These are phyloP conservation scores for Oryza glumipatula DNA, from an alignment of 176 grass and related monocot genomes.

Conservation along the genomic window DNA sequence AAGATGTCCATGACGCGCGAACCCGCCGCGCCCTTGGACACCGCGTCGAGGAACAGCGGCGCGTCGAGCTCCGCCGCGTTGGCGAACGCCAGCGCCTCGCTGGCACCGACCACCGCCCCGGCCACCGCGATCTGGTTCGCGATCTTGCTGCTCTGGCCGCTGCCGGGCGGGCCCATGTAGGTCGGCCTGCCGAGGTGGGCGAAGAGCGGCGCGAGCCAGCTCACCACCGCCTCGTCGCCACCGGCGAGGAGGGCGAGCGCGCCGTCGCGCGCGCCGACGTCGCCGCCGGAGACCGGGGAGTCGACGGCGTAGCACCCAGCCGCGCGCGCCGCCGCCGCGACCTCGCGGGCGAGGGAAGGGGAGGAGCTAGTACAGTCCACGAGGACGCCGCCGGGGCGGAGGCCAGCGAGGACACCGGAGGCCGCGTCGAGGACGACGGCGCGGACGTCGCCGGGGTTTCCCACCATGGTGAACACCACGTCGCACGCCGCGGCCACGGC, in stretches of 20 bases:
- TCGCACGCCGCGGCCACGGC: conserved; percentile 55
- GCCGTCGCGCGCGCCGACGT: conserved; percentile 70
- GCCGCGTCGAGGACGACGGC: conserved; percentile 47
- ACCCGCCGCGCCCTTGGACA: conserved; percentile 66
- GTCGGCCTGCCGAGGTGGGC: conserved; percentile 58
- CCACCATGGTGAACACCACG: conserved; percentile 87
- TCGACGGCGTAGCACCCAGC: conserved; percentile 61
- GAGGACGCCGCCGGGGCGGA: conserved; percentile 54
- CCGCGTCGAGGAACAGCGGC: conserved; percentile 53
- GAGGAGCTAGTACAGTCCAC: conserved; percentile 82
- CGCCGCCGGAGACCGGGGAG: conserved; percentile 76
- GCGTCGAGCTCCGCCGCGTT: conserved; percentile 48
- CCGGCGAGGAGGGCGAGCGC: conserved; percentile 75
- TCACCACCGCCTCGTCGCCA: conserved; percentile 58
- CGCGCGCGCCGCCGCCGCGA: conserved; percentile 26
- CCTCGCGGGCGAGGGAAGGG: conserved; percentile 59
- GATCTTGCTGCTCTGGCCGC: conserved; percentile 91
- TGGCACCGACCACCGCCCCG: conserved; percentile 53
- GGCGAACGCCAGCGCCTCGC: conserved; percentile 71
- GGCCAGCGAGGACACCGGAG: conserved; percentile 49
- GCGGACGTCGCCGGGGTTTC: conserved; percentile 72
- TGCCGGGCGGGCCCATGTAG: conserved; percentile 71
- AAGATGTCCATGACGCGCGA: conserved; percentile 83
- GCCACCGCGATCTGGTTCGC: conserved; percentile 79
- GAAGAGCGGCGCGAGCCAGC: conserved; percentile 75